phyloP scores from a whole-genome alignment of 768 basidiomycete genomes.

The Leccinum imitatum region DNA sequence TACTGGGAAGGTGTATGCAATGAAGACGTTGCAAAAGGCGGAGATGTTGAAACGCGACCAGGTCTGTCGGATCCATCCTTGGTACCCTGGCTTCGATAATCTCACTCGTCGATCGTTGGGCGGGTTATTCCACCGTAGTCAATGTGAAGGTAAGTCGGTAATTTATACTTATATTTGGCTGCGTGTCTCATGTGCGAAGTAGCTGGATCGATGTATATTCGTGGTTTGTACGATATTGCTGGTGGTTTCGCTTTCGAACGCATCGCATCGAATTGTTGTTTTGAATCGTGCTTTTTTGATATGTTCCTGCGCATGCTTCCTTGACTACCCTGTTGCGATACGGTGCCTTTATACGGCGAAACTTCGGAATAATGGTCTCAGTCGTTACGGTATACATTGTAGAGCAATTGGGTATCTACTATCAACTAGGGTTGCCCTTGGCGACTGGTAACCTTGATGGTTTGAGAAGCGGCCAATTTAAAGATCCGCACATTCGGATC shows the following conservation, averaged over 20 bases:
- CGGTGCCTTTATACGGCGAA: not conserved
- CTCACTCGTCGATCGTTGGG: constrained; percentile 8
- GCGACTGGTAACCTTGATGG: too few relatives aligned
- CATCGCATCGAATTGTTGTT: too few relatives aligned
- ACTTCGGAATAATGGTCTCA: not conserved
- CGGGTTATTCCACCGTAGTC: not conserved
- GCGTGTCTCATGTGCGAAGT: too few relatives aligned
- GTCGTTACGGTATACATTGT: not conserved
- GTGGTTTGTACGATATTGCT: not conserved
- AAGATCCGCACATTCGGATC: too few relatives aligned
- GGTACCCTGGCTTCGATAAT: not conserved
- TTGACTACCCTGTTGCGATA: too few relatives aligned
- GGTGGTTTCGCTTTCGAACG: not conserved
- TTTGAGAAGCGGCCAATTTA: too few relatives aligned
- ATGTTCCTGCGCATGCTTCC: too few relatives aligned
- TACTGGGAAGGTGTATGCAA: constrained; percentile 97
- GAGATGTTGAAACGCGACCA: constrained; percentile 99
- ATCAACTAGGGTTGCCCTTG: too few relatives aligned
- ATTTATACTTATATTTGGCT: too few relatives aligned
- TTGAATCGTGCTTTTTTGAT: too few relatives aligned
- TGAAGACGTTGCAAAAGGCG: constrained; percentile 97
- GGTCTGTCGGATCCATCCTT: constrained; percentile 44
- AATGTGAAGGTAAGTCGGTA: too few relatives aligned
- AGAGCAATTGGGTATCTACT: not conserved
- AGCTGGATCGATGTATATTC: too few relatives aligned